Percentiles rank a stretch among this genome's conserved stretches.
phyloP scores from a whole-genome alignment of 2,329 filamentous ascomycete genomes.

The Alternaria alternata region DNA sequence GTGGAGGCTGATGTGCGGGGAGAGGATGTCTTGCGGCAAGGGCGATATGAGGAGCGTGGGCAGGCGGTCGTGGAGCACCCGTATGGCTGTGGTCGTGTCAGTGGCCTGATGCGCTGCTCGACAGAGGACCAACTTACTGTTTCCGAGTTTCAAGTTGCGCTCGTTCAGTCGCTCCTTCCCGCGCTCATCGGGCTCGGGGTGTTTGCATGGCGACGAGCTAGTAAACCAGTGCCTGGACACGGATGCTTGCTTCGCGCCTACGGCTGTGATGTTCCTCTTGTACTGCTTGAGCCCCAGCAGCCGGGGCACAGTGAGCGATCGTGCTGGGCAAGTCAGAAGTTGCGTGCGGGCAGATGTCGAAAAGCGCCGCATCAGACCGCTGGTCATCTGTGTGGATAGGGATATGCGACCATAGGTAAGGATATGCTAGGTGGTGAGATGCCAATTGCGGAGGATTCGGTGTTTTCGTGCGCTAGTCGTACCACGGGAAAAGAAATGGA shows the following conservation, averaged over 20 bases:
- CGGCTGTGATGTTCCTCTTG: conserved; percentile 44
- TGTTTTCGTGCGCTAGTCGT: conserved; percentile 15
- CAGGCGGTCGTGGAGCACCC: conserved; percentile 68
- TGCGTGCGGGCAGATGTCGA: conserved; percentile 52
- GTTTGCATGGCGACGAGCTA: conserved; percentile 45
- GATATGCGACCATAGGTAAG: conserved; percentile 41
- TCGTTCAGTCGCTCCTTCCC: conserved; percentile 64
- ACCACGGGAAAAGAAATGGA: conserved; percentile 8
- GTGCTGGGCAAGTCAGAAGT: conserved; percentile 27
- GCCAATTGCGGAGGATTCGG: conserved; percentile 7
- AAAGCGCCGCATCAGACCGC: conserved; percentile 58
- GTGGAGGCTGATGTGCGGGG: conserved; percentile 68
- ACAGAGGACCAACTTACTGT: conserved; percentile 57
- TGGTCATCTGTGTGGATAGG: conserved; percentile 50
- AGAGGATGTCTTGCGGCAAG: conserved; percentile 68
- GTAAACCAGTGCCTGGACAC: conserved; percentile 56
- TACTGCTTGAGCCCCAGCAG: conserved; percentile 45
- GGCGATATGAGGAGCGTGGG: conserved; percentile 68
- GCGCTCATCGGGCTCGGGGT: conserved; percentile 33
- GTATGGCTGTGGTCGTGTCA: conserved; percentile 58
- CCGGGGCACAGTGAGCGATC: conserved; percentile 37
- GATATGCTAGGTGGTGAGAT: conserved; percentile 8
- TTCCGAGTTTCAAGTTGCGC: conserved; percentile 68
- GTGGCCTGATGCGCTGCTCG: not conserved
- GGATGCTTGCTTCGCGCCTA: conserved; percentile 41